Base-by-base conservation (phyloP, 768 basidiomycete species). In the Lanmaoa pseudosensibilis region DNA sequence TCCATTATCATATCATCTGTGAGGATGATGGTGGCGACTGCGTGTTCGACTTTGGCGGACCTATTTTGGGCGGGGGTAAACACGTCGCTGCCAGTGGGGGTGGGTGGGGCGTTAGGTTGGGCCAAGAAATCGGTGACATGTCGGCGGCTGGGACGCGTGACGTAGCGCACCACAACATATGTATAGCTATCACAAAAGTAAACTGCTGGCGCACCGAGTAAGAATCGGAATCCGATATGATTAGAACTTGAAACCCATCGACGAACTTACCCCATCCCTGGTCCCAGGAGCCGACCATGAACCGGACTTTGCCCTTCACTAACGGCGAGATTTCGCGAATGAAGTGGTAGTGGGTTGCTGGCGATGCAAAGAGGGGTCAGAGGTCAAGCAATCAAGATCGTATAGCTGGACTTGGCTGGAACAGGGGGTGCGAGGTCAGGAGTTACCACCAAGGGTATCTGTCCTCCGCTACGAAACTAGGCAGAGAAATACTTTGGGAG, bases 181-280 rank as follows among this genome's bases (percentile, higher is more conserved):
- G n/a, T 84, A 90, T n/a, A 87, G 27, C 88, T 90, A 53, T 13
- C 13, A 11, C 21, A 33, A 25, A 23, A 2, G 13, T 4, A 1
- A 44, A 9, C 13, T 10, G 8, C 56, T 15, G 44, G 30, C 34
- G 10, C 4, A 27, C 5, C 16, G 4, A 43, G 47, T 11, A 13
- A 5, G 34, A 34, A 23, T 32, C 15, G 2, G 2, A 16, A 38
- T 54, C 39, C 10, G 27, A 46, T 18, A 10, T 3, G 32, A 34
- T 36, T 12, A 25, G 6, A 25, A 49, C 15, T 37, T 5, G 34
- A 18, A 45, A 48, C n/a, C 23, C 19, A 12, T 46, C 11, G 16
- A 15, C 38, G 7, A n/a, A 71, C 83, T 45, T 62, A 87, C n/a
- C 88, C 89, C 89, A 91, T 81, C 91, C 91, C 34, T 84, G 73